Evolutionary conservation across 192 early-diverging fungal genomes (phyloP).

Genomic region (Coemansia sp.): DNA sequence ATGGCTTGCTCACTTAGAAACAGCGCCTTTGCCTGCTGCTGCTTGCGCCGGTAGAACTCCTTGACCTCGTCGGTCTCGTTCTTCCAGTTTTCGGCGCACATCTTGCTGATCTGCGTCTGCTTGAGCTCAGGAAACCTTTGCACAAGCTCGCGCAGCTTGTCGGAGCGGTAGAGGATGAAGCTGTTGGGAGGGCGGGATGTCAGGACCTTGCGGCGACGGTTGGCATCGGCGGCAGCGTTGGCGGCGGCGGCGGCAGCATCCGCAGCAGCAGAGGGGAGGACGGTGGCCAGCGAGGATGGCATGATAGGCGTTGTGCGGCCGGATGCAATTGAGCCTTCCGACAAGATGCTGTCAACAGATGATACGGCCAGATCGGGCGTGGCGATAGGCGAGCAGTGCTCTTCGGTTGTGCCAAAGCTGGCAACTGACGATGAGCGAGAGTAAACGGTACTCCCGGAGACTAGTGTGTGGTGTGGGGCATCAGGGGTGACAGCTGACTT

Average conservation of each 20-base stretch:
- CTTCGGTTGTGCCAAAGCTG: slow-evolving; percentile 28
- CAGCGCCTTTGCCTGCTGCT: slow-evolving; percentile 52
- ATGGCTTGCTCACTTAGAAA: slow-evolving; percentile 52
- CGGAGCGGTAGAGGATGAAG: slow-evolving; percentile 56
- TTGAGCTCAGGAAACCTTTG: slow-evolving; percentile 49
- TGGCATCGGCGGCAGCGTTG: slow-evolving; percentile 29
- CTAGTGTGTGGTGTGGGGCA: not conserved
- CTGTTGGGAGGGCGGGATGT: slow-evolving; percentile 56
- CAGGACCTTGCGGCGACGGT: slow-evolving; percentile 52
- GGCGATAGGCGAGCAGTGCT: slow-evolving; percentile 21
- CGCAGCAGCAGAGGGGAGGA: slow-evolving; percentile 30
- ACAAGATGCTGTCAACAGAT: not conserved
- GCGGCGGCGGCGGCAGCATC: slow-evolving; percentile 27
- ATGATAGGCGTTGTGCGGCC: slow-evolving; percentile 25
- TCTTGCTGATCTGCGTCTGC: slow-evolving; percentile 58
- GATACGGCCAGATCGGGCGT: slow-evolving; percentile 5
- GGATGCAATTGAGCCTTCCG: slow-evolving; percentile 21
- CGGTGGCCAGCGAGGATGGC: slow-evolving; percentile 18
- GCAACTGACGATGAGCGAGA: slow-evolving; percentile 35
- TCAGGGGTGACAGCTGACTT: not conserved
- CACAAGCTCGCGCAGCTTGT: slow-evolving; percentile 55
- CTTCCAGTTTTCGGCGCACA: slow-evolving; percentile 58
- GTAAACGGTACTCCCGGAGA: slow-evolving; percentile 17
- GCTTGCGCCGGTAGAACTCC: slow-evolving; percentile 49
- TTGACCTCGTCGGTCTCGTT: slow-evolving; percentile 53